Evolutionary conservation across 805 yeast species (phyloP).

Genomic region (Candida quercuum): DNA sequence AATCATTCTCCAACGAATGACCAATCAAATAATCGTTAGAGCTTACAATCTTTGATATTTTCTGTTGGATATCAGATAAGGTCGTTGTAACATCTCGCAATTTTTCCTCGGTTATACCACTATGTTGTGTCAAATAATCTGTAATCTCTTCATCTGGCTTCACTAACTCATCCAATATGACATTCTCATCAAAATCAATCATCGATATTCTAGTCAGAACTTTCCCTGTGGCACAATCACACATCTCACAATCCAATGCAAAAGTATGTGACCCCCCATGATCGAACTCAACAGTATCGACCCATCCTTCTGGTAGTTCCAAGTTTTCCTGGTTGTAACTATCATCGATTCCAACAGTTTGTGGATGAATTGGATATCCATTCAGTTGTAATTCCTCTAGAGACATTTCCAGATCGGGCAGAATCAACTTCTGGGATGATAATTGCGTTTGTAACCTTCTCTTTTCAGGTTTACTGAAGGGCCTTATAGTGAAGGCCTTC

Average conservation of each 20-base stretch:
- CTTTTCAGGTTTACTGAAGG: constrained; percentile 53
- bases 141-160: constrained; percentile 70
- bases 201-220: constrained; percentile 77
- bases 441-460: constrained; percentile 28
- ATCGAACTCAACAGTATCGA: constrained; percentile 45
- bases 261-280: constrained; percentile 60
- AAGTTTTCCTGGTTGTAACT: constrained; percentile 7
- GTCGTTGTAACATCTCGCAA: constrained; percentile 60
- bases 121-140: constrained; percentile 77
- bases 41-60: constrained; percentile 42
- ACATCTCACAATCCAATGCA: constrained; percentile 95
- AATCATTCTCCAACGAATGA: constrained; percentile 84
- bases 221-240: constrained; percentile 53
- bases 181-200: constrained; percentile 54
- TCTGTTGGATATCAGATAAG: constrained; percentile 59
- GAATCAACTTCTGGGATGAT: constrained; percentile 29
- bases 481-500: constrained; percentile 50
- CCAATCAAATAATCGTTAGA: constrained; percentile 71
- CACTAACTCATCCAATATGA: constrained; percentile 68
- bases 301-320: constrained; percentile 36
- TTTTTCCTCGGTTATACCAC: constrained; percentile 79
- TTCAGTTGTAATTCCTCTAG: constrained; percentile 42
- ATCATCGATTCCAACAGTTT: constrained; percentile 14
- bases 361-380: constrained; percentile 59
- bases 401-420: constrained; percentile 50